phyloP scores from a whole-genome alignment of 345 rosid genomes.

The Mercurialis annua region DNA sequence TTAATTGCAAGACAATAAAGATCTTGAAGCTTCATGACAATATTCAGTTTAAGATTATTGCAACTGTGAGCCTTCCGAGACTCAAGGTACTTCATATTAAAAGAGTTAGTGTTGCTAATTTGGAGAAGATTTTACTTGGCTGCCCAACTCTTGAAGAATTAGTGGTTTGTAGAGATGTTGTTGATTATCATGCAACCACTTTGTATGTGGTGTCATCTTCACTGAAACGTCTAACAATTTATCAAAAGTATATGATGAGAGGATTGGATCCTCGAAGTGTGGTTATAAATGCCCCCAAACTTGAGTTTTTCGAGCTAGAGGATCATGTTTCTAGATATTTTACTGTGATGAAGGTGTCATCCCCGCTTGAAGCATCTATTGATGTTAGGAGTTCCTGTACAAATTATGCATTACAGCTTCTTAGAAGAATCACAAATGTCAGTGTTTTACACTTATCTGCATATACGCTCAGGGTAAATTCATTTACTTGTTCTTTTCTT shows the following conservation, averaged over 20 bases:
- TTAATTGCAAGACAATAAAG: neutral
- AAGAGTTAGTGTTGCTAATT: neutral
- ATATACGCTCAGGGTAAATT: neutral
- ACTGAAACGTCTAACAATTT: neutral
- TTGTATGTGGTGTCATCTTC: neutral
- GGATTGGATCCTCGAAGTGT: neutral
- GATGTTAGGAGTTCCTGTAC: neutral
- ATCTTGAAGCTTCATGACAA: neutral
- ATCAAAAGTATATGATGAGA: too few species aligned
- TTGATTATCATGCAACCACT: neutral
- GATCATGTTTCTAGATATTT: neutral
- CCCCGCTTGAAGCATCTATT: neutral
- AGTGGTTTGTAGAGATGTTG: neutral
- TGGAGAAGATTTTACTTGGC: neutral
- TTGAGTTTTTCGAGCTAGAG: neutral
- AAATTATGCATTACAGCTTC: neutral
- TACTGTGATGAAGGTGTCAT: too few species aligned
- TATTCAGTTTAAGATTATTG: neutral
- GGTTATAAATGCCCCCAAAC: neutral
- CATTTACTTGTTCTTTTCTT: too few species aligned
- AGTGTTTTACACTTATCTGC: neutral
- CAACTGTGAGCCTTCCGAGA: neutral
- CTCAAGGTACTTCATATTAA: neutral
- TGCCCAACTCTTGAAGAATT: neutral
- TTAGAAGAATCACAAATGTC: neutral